phyloP scores from a whole-genome alignment of 441 rosid species.

The Gossypium gossypioides region DNA sequence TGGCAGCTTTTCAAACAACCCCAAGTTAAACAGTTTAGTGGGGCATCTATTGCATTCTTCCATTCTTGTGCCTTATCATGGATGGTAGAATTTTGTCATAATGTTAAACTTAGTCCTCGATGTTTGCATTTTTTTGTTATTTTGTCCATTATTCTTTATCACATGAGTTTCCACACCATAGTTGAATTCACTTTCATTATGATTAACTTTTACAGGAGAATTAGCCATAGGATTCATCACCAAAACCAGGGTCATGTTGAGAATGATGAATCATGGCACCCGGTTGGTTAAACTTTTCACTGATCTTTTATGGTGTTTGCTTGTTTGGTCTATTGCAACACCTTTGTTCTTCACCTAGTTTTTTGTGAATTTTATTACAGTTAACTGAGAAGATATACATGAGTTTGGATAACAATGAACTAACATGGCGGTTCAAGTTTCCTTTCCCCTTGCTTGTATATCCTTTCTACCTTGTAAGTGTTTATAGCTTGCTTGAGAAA shows the following conservation, averaged over 20 bases:
- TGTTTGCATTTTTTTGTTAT: neutral
- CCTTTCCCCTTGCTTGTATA: slow-evolving; percentile 62
- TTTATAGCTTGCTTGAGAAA: slow-evolving; percentile 6
- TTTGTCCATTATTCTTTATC: neutral
- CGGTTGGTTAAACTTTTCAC: slow-evolving; percentile 32
- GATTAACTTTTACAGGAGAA: slow-evolving; percentile 49
- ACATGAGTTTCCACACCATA: no score
- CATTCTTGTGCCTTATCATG: slow-evolving; percentile 93
- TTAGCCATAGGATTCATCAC: slow-evolving; percentile 88
- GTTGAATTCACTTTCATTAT: neutral
- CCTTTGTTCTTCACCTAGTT: neutral
- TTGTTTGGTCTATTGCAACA: neutral
- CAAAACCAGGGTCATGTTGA: slow-evolving; percentile 92
- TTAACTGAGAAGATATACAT: slow-evolving; percentile 60
- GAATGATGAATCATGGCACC: slow-evolving; percentile 94
- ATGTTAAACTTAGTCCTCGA: no score
- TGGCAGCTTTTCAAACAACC: slow-evolving; percentile 80
- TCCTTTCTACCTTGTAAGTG: slow-evolving; percentile 52
- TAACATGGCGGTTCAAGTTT: slow-evolving; percentile 32
- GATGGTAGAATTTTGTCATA: slow-evolving; percentile 43
- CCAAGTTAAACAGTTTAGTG: slow-evolving; percentile 61
- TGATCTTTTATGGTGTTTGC: neutral
- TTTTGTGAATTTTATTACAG: slow-evolving; percentile 27
- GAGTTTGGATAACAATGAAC: slow-evolving; percentile 39
- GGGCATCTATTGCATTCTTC: slow-evolving; percentile 87